Evolutionary conservation across 2,329 filamentous ascomycete genomes (phyloP).

Genomic region (Phialophora macrospora): DNA sequence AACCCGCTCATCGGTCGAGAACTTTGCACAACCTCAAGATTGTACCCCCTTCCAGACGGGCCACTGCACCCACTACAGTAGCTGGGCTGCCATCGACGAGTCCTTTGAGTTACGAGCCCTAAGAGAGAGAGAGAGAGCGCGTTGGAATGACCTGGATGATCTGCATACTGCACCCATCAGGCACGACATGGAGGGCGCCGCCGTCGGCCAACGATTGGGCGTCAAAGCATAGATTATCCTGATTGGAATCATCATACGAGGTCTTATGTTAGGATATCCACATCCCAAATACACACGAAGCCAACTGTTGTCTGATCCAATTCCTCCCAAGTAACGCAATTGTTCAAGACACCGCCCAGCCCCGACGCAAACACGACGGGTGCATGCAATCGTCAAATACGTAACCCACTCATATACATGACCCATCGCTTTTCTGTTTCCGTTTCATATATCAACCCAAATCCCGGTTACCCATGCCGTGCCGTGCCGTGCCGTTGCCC

Average conservation of each 20-base stretch:
- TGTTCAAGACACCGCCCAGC: background rate
- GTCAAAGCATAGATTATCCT: background rate
- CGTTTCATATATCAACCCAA: background rate
- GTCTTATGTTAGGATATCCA: constrained; percentile 8
- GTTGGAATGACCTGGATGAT: background rate
- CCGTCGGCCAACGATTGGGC: background rate
- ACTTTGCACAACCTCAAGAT: background rate
- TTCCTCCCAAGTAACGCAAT: background rate
- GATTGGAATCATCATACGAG: background rate
- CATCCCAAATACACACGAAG: constrained; percentile 1
- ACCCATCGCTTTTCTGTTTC: background rate
- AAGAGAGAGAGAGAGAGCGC: background rate
- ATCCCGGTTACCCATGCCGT: background rate
- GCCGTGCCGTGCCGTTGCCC: background rate
- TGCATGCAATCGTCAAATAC: constrained; percentile 1
- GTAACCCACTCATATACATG: background rate
- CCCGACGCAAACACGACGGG: background rate
- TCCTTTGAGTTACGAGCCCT: background rate
- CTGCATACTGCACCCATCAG: background rate
- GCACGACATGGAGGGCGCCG: background rate
- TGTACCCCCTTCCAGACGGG: background rate
- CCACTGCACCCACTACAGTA: background rate
- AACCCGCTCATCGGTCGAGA: too few species aligned
- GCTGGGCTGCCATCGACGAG: background rate
- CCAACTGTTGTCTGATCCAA: background rate